phyloP scores from a whole-genome alignment of 192 early-diverging fungal genomes.

The Coemansia sp. region DNA sequence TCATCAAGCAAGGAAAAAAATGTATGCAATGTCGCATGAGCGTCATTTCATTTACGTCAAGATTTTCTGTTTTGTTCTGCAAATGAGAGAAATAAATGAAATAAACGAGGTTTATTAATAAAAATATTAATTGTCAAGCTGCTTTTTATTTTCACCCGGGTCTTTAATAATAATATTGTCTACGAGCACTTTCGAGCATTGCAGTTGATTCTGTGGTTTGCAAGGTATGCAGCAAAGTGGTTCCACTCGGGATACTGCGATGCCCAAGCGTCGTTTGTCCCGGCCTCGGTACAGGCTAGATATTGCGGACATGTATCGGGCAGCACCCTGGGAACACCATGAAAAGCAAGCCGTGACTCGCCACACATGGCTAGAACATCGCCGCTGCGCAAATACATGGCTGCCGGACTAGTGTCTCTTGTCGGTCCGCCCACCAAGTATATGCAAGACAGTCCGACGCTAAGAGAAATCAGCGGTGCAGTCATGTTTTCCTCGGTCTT shows the following conservation, averaged over 20 bases:
- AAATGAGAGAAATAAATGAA: too few species aligned
- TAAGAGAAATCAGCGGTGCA: slow-evolving; percentile 80
- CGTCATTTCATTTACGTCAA: too few species aligned
- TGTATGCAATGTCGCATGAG: too few species aligned
- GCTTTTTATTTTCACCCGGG: too few species aligned
- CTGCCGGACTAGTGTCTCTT: slow-evolving; percentile 66
- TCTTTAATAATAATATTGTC: neutral
- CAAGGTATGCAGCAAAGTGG: slow-evolving; percentile 70
- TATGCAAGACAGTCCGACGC: slow-evolving; percentile 63
- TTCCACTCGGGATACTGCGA: slow-evolving; percentile 62
- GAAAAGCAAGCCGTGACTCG: slow-evolving; percentile 72
- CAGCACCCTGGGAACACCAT: slow-evolving; percentile 85
- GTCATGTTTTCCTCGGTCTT: slow-evolving; percentile 83
- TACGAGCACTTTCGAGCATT: slow-evolving; percentile 80
- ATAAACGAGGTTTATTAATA: too few species aligned
- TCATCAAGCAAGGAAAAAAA: too few species aligned
- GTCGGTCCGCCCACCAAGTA: slow-evolving; percentile 80
- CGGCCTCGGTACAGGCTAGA: slow-evolving; percentile 39
- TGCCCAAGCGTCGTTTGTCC: slow-evolving; percentile 20
- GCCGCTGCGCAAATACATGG: slow-evolving; percentile 80
- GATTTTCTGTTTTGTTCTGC: too few species aligned
- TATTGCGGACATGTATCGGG: slow-evolving; percentile 70
- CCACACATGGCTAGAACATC: slow-evolving; percentile 91
- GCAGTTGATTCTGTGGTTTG: slow-evolving; percentile 78
- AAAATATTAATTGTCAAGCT: too few species aligned